A percentile compares a stretch with the other conserved stretches of the same genome.
Conservation (phyloP, 2,329 filamentous ascomycete genomes). For the Fusarium citri region DNA sequence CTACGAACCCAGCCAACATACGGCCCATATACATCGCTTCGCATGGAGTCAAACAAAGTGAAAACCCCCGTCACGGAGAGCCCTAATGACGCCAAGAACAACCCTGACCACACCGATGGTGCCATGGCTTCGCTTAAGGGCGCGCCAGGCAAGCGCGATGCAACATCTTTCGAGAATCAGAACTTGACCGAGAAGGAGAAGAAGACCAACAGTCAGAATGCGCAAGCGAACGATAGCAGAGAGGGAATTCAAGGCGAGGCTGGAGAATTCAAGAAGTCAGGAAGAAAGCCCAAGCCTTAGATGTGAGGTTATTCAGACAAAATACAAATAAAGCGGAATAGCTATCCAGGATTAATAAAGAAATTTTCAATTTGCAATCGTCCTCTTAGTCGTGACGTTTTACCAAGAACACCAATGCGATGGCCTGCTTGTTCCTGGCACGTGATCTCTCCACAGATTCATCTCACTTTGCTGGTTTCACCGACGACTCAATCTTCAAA, state of each 20-base stretch:
- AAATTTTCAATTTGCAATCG: neutral
- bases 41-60: conserved; percentile 22
- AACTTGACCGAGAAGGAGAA: conserved; percentile 20
- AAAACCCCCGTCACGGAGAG: conserved; percentile 11
- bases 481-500: neutral
- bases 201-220: conserved; percentile 20
- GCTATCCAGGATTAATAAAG: neutral
- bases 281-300: conserved; percentile 10
- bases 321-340: fast-evolving
- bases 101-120: conserved; percentile 12
- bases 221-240: conserved; percentile 14
- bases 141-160: conserved; percentile 11
- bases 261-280: conserved; percentile 15
- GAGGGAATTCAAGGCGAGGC: conserved; percentile 7
- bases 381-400: neutral
- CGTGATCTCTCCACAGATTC: conserved; percentile 11
- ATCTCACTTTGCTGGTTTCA: neutral
- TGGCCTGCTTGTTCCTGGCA: neutral
- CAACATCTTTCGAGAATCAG: conserved; percentile 10
- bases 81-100: conserved; percentile 12
- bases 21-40: neutral
- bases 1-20: neutral
- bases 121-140: conserved; percentile 27
- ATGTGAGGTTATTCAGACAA: neutral
- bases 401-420: neutral